Base-by-base conservation (phyloP, 2,329 filamentous ascomycete species). In the Verticillium nubilum region DNA sequence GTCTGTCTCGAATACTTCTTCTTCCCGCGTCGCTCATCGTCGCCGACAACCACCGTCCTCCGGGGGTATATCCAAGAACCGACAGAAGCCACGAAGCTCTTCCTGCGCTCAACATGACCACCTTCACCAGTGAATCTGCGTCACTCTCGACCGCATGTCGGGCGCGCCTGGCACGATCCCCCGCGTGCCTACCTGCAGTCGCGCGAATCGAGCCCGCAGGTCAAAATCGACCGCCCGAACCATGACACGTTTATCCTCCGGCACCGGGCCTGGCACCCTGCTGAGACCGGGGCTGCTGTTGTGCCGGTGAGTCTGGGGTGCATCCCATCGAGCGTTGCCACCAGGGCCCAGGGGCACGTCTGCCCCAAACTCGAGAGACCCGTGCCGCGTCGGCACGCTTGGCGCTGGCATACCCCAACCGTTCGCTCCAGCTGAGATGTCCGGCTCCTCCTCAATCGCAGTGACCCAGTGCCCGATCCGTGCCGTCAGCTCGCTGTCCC, bases 401-500 rank as follows among this genome's bases (percentile, higher is more conserved):
- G 29, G 29, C 37, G n/a, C 10, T 56, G 54, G 68, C 65, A 58
- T 63, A 55, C 56, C 63, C 65, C 69, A 25, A 70, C 73, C 7
- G 64, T 67, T 56, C 67, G 68, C 27, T 68, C 65, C 57, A 54
- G 47, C 25, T 62, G 7, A 54, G 2, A 63, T 60, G 9, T 74
- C 73, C 2, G 77, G 75, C 6, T 75, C 76, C 64, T 86, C 83
- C 64, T 86, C 83, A 17, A 85, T 75, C 9, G 76, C 71, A 68
- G 81, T 78, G 37, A 86, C 75, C 82, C 82, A 86, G 60, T 74
- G 75, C 54, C 78, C 79, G 63, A 86, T 85, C 7, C 77, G 77
- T 1, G 83, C 82, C 12, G 79, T 76, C 61, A 86, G 75, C 63
- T 84, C 80, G 65, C 82, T 86, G 66, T 90, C 86, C 87, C 87